Conservation (phyloP, 495 filamentous ascomycete species). For the Trichoderma orchidacearum region DNA sequence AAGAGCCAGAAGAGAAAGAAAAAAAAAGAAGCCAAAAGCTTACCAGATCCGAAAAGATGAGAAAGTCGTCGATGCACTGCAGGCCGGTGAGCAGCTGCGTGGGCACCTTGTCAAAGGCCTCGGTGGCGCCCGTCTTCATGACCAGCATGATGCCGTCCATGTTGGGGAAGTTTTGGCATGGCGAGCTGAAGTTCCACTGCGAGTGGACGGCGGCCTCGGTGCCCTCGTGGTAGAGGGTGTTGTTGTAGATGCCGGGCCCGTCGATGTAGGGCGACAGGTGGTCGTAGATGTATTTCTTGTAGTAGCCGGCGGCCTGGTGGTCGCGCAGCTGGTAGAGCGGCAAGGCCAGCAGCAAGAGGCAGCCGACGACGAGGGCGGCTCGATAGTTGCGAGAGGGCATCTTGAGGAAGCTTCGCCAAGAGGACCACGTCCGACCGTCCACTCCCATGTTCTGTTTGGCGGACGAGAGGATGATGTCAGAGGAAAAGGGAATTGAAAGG, state of each 20-base stretch:
- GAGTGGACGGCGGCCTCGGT: background rate
- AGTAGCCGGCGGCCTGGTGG: background rate
- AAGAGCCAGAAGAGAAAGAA: too few relatives aligned
- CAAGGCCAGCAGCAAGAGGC: background rate
- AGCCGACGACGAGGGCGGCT: background rate
- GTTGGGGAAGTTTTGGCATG: constrained; percentile 22
- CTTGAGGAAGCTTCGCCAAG: background rate
- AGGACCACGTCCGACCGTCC: background rate
- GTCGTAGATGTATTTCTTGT: constrained; percentile 3
- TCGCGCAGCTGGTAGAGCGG: constrained; percentile 2
- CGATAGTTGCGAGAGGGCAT: background rate
- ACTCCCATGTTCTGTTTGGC: background rate
- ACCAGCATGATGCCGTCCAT: constrained; percentile 28
- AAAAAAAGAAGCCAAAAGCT: background rate
- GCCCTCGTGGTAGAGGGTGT: background rate
- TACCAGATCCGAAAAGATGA: constrained; percentile 43
- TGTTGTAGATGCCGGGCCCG: background rate
- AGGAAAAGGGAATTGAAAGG: background rate
- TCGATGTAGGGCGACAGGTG: background rate
- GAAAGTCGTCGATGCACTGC: constrained; percentile 36
- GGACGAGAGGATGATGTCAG: background rate
- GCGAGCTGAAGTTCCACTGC: constrained; percentile 1
- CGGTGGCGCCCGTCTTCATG: constrained; percentile 44
- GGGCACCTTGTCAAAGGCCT: constrained; percentile 36
- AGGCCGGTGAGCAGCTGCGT: constrained; percentile 40